Conservation (phyloP, 805 yeast species). For the Metschnikowia hibisci region DNA sequence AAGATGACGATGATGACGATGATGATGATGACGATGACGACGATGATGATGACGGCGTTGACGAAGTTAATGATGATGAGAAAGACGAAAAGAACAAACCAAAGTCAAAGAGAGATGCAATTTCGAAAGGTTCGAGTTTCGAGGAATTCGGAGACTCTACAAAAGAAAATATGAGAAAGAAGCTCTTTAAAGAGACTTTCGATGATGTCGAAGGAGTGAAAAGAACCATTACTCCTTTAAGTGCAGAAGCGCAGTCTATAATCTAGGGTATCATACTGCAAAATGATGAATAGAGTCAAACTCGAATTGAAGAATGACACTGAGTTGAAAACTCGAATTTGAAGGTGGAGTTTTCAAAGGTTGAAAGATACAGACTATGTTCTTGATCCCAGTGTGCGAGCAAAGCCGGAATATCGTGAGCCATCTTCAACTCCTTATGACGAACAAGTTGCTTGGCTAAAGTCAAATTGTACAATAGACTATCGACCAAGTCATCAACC, state of each 20-base stretch:
- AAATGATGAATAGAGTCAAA: background rate
- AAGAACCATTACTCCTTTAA: constrained; percentile 14
- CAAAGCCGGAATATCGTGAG: background rate
- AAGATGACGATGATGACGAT: constrained; percentile 37
- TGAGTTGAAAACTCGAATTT: background rate
- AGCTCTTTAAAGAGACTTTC: constrained; percentile 7
- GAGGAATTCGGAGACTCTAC: background rate
- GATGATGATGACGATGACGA: constrained; percentile 33
- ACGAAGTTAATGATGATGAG: background rate
- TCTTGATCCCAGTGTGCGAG: constrained; percentile 13
- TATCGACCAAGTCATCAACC: constrained; percentile 64
- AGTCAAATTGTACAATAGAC: constrained; percentile 51
- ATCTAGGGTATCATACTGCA: constrained; percentile 3
- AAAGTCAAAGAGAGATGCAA: background rate
- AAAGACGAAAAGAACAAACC: background rate
- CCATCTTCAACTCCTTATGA: constrained; percentile 8
- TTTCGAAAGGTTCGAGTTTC: background rate
- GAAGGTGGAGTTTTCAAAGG: constrained; percentile 2
- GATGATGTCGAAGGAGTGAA: constrained; percentile 11
- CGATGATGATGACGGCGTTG: constrained; percentile 1
- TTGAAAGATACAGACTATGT: constrained; percentile 11
- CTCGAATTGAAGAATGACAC: background rate
- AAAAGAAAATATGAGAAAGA: background rate
- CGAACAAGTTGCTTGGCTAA: constrained; percentile 11
- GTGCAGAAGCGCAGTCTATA: constrained; percentile 16